Evolutionary conservation across 345 rosid genomes (phyloP).

Genomic region (Abelmoschus esculentus): DNA sequence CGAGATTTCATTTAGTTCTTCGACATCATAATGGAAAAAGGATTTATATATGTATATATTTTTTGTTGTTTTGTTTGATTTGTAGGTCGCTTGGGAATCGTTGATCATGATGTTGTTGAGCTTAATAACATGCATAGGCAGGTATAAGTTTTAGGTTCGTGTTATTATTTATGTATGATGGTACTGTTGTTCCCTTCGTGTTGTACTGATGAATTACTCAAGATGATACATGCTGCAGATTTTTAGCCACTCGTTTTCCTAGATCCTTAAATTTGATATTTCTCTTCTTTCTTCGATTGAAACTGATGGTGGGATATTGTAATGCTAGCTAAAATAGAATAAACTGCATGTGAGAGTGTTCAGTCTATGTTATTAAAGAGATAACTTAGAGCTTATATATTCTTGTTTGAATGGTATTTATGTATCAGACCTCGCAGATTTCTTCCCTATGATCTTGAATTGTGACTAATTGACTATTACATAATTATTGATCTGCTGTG

Average conservation of each 20-base stretch:
- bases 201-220: background rate
- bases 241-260: background rate
- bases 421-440: background rate
- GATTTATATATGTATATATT: background rate
- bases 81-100: constrained; percentile 80
- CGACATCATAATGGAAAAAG: background rate
- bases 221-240: background rate
- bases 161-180: background rate
- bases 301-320: background rate
- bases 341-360: background rate
- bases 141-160: constrained; percentile 32
- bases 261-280: too few relatives aligned
- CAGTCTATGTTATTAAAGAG: background rate
- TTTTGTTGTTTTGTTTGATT: background rate
- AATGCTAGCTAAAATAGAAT: background rate
- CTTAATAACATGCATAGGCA: constrained; percentile 97
- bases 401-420: background rate
- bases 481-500: background rate
- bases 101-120: constrained; percentile 92
- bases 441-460: background rate
- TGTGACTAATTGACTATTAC: background rate
- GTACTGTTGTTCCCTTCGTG: background rate
- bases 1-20: background rate
- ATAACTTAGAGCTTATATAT: background rate
- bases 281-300: too few relatives aligned